Percentiles rank a stretch among this genome's conserved stretches.
Conservation (phyloP, 2,329 filamentous ascomycete species). For the Aspergillus fischeri region DNA sequence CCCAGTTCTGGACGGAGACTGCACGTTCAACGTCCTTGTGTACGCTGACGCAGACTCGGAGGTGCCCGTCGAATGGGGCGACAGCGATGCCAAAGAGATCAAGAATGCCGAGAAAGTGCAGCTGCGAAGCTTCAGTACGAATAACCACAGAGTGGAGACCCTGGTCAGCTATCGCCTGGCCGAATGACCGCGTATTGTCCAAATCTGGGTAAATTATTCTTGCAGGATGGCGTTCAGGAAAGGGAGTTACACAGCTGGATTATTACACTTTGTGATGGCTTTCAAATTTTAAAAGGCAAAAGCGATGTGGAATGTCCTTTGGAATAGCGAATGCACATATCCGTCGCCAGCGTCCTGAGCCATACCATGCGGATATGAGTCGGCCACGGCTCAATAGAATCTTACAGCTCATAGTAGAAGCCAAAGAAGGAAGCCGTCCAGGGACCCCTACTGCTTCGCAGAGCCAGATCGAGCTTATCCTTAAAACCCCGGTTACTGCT, state of each 20-base stretch:
- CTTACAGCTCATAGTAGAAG: too few species aligned
- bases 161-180: constrained; percentile 79
- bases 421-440: too few species aligned
- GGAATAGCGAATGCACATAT: neutral
- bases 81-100: constrained; percentile 97
- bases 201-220: constrained; percentile 15
- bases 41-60: constrained; percentile 97
- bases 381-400: too few species aligned
- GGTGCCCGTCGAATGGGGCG: constrained; percentile 96
- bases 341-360: too few species aligned
- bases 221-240: constrained; percentile 13
- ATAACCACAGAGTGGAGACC: constrained; percentile 89
- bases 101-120: constrained; percentile 91
- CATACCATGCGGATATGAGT: too few species aligned
- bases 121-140: constrained; percentile 91
- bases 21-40: constrained; percentile 97
- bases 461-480: too few species aligned
- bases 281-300: neutral
- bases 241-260: neutral
- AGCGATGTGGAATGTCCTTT: neutral
- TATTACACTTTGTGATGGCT: neutral
- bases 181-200: constrained; percentile 25
- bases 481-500: too few species aligned
- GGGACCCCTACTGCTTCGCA: too few species aligned
- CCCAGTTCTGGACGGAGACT: constrained; percentile 87